Evolutionary conservation across 2,329 filamentous ascomycete genomes (phyloP), one percentile per base, ranked within the genome.

Genomic region (Sarocladium oryzae): DNA sequence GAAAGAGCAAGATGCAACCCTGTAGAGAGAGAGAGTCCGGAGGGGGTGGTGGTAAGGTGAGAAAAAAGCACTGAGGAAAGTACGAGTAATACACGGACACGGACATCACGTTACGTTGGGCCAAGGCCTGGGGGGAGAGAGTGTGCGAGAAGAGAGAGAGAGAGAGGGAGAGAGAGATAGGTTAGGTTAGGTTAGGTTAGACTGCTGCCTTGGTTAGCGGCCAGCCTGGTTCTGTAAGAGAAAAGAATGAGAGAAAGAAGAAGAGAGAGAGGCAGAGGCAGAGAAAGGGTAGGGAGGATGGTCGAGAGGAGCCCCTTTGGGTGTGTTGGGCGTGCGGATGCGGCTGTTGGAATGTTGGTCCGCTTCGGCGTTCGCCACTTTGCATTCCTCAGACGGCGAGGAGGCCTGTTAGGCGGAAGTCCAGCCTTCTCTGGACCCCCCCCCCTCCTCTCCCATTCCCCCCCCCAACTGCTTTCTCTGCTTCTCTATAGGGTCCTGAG

Each of bases 361-460:
- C 43, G 43, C 43, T 48, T 48, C 43, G 43, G 43, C 28, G 40
- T 48, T 48, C 43, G 43, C 43, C 43, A 48, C 43, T 33, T 16
- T 48, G 43, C 43, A 48, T 48, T 48, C 43, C 43, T 32, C 43
- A 33, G 40, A 45, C n/a, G 40, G 13, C 23, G 40, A 45, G 7
- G 40, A 45, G 16, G 23, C 40, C 16, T 43, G 40, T 23, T 26
- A 43, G 40, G 21, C 40, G 36, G n/a, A 40, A 43, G 40, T 43
- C 40, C 40, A 43, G 40, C 40, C 40, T 43, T 26, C 40, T 28
- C 21, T n/a, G 23, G 40, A 43, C 23, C 40, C 40, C 40, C 40
- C 16, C n/a, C 40, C 37, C 16, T 21, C 16, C 20, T n/a, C 33
- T 5, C 30, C 30, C 30, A 32, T 32, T 8, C 8, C 8, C 30